Evolutionary conservation across 495 filamentous ascomycete genomes (phyloP).

Genomic region (Tetracladium marchalianum): DNA sequence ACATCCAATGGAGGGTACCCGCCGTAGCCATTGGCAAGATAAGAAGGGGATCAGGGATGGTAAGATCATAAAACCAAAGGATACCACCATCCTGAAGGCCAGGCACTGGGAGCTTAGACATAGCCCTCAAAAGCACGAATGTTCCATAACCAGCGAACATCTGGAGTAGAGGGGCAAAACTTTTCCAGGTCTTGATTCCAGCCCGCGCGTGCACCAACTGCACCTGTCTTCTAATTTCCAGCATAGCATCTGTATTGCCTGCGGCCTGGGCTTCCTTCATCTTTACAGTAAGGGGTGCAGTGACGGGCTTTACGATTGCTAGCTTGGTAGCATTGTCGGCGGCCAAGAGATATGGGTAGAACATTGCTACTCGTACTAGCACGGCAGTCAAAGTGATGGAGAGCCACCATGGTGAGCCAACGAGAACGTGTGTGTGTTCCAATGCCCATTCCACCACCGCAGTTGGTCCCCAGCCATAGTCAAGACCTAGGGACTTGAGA

Average conservation of each 20-base stretch:
- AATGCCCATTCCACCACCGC: conserved; percentile 58
- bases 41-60: conserved; percentile 63
- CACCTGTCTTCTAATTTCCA: conserved; percentile 36
- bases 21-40: conserved; percentile 55
- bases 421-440: conserved; percentile 71
- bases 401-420: conserved; percentile 71
- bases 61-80: conserved; percentile 74
- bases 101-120: conserved; percentile 72
- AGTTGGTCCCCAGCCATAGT: conserved; percentile 75
- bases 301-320: conserved; percentile 33
- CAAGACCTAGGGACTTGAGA: conserved; percentile 69
- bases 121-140: conserved; percentile 65
- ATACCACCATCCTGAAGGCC: conserved; percentile 57
- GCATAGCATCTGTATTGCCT: conserved; percentile 31
- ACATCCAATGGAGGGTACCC: conserved; percentile 37
- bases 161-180: conserved; percentile 52
- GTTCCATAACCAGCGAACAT: conserved; percentile 67
- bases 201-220: conserved; percentile 34
- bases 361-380: conserved; percentile 49
- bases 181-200: conserved; percentile 42
- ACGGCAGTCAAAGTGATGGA: conserved; percentile 57
- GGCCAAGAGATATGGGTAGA: conserved; percentile 52
- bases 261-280: conserved; percentile 31
- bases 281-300: conserved; percentile 36
- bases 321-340: conserved; percentile 49